Base-by-base conservation (phyloP, 2,329 filamentous ascomycete genomes). In the Paraphoma sp. region DNA sequence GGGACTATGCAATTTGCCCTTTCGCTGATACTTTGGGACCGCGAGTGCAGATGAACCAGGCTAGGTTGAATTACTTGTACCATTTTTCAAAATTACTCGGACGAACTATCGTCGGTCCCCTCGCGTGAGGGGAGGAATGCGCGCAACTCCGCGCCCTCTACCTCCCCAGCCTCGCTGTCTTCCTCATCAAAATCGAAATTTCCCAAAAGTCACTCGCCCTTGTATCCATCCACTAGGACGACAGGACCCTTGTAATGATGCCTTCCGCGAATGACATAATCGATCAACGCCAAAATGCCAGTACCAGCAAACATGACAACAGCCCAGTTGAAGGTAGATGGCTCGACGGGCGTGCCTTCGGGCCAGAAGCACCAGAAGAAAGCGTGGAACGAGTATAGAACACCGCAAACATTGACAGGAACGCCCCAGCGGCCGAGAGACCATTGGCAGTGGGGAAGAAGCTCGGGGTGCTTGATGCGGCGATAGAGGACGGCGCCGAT, bases 341-440 rank as follows among this genome's bases (percentile, higher is more conserved):
- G 33, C 12, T 57, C 62, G 10, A 69, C 63, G 12, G 70, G 70
- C 7, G 69, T 72, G 4, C 60, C 57, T 30, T 70, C 63, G 3
- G 78, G 78, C 75, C 75, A 79, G 62, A 79, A 78, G 31, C 71
- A 72, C 75, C 76, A 80, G 58, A 80, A 78, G 56, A 79, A 77
- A 5, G 73, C 71, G 52, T 75, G 75, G 3, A 60, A 53, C 3
- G 69, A 59, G 51, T 78, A 81, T 9, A 75, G 47, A 7, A 80
- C 52, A 5, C 74, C 76, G 0, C 60, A 56, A n/a, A 69, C 44
- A 58, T 80, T 80, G 60, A 80, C 61, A 2, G 71, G 64, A 1
- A 79, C 57, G 8, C 77, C 77, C 64, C 64, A 78, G 36, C 57
- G 63, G 17, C 78, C 78, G 6, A 80, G 71, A 14, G 70, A 75